phyloP scores from a whole-genome alignment of 164 flowering plant genomes.

The Warburgia ugandensis region DNA sequence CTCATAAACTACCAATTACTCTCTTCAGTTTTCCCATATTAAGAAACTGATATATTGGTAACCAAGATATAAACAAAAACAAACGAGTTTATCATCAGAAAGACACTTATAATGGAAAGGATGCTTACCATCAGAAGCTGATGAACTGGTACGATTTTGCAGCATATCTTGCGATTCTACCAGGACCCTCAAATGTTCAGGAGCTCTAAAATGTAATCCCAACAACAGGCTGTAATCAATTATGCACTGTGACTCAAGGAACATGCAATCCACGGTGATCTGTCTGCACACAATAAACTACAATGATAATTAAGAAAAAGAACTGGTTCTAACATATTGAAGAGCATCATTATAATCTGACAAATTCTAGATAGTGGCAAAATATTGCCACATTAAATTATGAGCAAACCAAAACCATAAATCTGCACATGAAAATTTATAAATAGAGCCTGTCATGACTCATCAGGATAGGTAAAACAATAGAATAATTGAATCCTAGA shows the following conservation, averaged over 20 bases:
- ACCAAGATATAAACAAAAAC: no score
- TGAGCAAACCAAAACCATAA: neutral
- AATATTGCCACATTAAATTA: no score
- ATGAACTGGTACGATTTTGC: slow-evolving; percentile 17
- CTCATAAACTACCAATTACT: no score
- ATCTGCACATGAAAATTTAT: neutral
- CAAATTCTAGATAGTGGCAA: no score
- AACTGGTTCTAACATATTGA: neutral
- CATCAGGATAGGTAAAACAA: no score
- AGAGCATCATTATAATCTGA: neutral
- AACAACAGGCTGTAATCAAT: slow-evolving; percentile 89
- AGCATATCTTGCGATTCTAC: slow-evolving; percentile 31
- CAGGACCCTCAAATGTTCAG: slow-evolving; percentile 52
- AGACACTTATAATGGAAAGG: slow-evolving; percentile 8
- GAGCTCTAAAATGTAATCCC: slow-evolving; percentile 94
- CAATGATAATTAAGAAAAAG: slow-evolving; percentile 7
- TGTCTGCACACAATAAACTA: slow-evolving; percentile 45
- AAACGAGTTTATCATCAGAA: neutral
- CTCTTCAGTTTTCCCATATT: no score
- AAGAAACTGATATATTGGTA: no score
- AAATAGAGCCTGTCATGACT: no score
- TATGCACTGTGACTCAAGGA: slow-evolving; percentile 73
- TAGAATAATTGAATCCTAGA: no score
- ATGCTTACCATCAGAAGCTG: slow-evolving; percentile 34
- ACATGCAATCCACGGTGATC: slow-evolving; percentile 59